A percentile compares a stretch with the other conserved stretches of the same genome.
Conservation (phyloP, 2,329 filamentous ascomycete species). For the Venturia asperata region DNA sequence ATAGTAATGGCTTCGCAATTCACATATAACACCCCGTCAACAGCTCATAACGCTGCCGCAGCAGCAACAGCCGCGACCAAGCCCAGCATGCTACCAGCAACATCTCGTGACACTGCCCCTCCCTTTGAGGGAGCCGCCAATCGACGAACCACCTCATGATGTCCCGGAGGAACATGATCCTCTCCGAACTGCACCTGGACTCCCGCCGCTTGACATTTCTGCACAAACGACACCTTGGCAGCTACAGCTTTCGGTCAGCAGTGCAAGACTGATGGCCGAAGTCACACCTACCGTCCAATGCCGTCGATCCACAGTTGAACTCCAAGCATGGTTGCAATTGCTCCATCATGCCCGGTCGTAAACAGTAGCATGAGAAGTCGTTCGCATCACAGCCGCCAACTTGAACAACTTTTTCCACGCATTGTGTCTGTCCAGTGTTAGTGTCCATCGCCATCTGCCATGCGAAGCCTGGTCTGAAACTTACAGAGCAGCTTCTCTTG, state of each 20-base stretch:
- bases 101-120: not conserved
- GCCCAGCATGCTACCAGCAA: slow-evolving; percentile 8
- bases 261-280: not conserved
- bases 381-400: not conserved
- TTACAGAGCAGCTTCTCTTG: slow-evolving; percentile 9
- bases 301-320: not conserved
- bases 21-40: not conserved
- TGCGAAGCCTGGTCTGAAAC: not conserved
- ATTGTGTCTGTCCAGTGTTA: slow-evolving; percentile 2
- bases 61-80: not conserved
- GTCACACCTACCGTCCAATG: not conserved
- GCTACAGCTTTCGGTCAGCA: not conserved
- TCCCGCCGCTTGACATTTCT: slow-evolving; percentile 11
- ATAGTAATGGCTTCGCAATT: no score
- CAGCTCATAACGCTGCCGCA: not conserved
- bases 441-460: not conserved
- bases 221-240: slow-evolving; percentile 3
- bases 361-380: slow-evolving; percentile 1
- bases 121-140: not conserved
- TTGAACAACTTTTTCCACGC: slow-evolving; percentile 9
- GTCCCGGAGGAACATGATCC: not conserved
- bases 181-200: not conserved
- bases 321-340: slow-evolving; percentile 12
- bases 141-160: slow-evolving; percentile 4
- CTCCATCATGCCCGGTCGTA: slow-evolving; percentile 1